Percentiles rank a stretch among this genome's conserved stretches.
phyloP scores from a whole-genome alignment of 768 basidiomycete genomes.

The Suillus luteus region DNA sequence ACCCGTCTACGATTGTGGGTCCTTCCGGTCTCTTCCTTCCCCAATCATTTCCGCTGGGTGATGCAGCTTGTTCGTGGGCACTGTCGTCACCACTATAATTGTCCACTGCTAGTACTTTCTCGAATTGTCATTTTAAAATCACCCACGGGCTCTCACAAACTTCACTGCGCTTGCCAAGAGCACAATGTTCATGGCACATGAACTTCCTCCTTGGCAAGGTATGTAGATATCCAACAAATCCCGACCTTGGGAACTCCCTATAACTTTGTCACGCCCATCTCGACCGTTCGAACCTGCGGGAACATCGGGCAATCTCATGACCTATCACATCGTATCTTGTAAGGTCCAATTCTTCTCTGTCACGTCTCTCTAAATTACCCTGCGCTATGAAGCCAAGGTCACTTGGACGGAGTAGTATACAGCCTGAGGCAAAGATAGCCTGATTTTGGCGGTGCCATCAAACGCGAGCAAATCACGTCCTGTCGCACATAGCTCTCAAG shows the following conservation, averaged over 20 bases:
- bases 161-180: neutral
- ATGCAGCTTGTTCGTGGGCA: neutral
- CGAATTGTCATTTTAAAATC: neutral
- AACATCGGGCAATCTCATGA: neutral
- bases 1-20: neutral
- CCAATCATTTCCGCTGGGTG: neutral
- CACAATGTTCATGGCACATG: neutral
- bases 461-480: neutral
- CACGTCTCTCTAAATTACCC: neutral
- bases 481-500: neutral
- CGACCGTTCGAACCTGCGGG: neutral
- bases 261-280: neutral
- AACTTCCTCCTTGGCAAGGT: neutral
- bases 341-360: neutral
- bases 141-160: neutral
- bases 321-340: neutral
- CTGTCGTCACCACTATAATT: neutral
- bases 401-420: neutral
- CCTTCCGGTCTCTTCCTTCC: neutral
- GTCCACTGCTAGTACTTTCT: neutral
- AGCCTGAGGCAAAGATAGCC: neutral
- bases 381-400: neutral
- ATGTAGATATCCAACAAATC: neutral
- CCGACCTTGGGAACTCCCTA: neutral
- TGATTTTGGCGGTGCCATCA: neutral